Percentiles rank a stretch among this genome's conserved stretches.
phyloP scores from a whole-genome alignment of 768 basidiomycete genomes.

The Amanita molliuscula region DNA sequence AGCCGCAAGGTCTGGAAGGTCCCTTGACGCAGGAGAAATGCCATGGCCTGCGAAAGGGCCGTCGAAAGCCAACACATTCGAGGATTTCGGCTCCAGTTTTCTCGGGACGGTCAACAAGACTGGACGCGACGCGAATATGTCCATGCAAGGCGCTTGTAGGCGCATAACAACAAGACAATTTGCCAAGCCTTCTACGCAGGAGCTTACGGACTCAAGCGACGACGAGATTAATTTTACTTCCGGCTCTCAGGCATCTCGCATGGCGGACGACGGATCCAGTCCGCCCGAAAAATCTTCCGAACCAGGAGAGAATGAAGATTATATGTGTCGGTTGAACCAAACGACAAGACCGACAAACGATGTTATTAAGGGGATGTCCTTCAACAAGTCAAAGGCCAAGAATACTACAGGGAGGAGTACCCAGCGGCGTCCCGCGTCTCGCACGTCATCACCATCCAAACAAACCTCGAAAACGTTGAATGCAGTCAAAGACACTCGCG shows the following conservation, averaged over 20 bases:
- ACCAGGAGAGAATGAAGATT: neutral
- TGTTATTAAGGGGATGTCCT: neutral
- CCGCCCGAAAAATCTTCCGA: neutral
- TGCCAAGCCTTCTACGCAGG: neutral
- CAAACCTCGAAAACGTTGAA: neutral
- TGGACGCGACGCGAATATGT: neutral
- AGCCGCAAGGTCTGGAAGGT: neutral
- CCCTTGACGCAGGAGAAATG: neutral
- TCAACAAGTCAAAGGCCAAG: neutral
- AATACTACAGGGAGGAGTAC: neutral
- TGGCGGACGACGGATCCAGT: neutral
- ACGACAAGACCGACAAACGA: neutral
- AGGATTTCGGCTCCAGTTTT: constrained; percentile 14
- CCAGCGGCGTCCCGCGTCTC: neutral
- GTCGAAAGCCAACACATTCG: constrained; percentile 1
- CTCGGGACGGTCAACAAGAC: neutral
- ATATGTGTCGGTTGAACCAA: neutral
- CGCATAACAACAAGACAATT: neutral
- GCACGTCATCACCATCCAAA: neutral
- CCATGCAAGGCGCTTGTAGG: neutral
- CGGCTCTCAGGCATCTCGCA: neutral
- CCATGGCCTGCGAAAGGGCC: neutral
- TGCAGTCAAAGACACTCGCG: neutral
- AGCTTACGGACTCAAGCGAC: neutral
- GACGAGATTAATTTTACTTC: constrained; percentile 3